A percentile compares a stretch with the other conserved stretches of the same genome.
Evolutionary conservation across 306 rosid species (phyloP).

Genomic region (Lotus japonicus): DNA sequence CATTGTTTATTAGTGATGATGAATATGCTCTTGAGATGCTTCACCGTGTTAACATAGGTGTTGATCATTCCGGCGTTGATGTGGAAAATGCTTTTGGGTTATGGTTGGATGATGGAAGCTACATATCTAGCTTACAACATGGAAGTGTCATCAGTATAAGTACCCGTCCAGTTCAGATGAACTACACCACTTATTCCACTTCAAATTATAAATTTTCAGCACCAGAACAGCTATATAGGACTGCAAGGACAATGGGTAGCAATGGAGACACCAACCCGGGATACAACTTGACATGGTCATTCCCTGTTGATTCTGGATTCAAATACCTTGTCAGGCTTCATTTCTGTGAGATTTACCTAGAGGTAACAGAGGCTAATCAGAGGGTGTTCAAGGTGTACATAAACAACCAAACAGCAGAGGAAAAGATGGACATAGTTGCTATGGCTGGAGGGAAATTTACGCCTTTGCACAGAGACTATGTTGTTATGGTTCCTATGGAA

Average conservation of each 20-base stretch:
- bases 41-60: constrained; percentile 6
- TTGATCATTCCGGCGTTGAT: accelerated
- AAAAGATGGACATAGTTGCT: constrained; percentile 24
- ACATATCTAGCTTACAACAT: neutral
- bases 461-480: constrained; percentile 26
- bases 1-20: constrained; percentile 1
- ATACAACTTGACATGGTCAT: constrained; percentile 38
- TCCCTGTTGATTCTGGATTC: constrained; percentile 35
- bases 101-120: constrained; percentile 18
- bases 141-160: constrained; percentile 14
- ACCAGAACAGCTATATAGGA: constrained; percentile 14
- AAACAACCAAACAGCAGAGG: constrained; percentile 38
- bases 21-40: constrained; percentile 29
- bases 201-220: constrained; percentile 22
- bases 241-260: constrained; percentile 28
- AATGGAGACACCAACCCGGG: constrained; percentile 18
- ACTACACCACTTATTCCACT: neutral
- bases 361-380: constrained; percentile 12
- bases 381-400: constrained; percentile 38
- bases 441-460: constrained; percentile 15
- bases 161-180: accelerated
- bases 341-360: constrained; percentile 31
- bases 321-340: constrained; percentile 36
- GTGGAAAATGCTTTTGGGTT: constrained; percentile 24
- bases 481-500: constrained; percentile 19